Evolutionary conservation across 257 asterid species (phyloP).

Genomic region (Parsonsia alboflavescens): DNA sequence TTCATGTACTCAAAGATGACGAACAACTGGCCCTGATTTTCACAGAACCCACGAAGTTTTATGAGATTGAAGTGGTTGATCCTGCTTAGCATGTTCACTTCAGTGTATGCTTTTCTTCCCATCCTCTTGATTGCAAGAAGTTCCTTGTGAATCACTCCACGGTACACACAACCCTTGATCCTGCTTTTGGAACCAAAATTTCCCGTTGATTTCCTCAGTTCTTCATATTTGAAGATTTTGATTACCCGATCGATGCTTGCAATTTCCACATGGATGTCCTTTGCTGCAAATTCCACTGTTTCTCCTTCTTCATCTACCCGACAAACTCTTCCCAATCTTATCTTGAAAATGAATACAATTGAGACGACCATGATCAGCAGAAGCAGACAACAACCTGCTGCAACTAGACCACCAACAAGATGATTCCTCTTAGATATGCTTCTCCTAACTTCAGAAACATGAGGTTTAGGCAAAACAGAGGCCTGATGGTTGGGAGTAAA

Average conservation of each 20-base stretch:
- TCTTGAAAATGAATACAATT: neutral
- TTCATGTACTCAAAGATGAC: conserved; percentile 53
- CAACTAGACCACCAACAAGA: conserved; percentile 10
- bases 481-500: neutral
- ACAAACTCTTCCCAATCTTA: neutral
- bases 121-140: conserved; percentile 40
- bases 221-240: conserved; percentile 7
- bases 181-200: conserved; percentile 23
- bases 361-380: neutral
- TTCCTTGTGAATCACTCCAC: conserved; percentile 36
- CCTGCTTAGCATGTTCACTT: conserved; percentile 42
- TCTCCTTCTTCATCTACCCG: neutral
- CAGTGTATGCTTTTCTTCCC: conserved; percentile 21
- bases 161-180: conserved; percentile 36
- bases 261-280: conserved; percentile 13
- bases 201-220: conserved; percentile 10
- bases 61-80: conserved; percentile 58
- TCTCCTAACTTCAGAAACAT: neutral
- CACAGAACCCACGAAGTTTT: conserved; percentile 47
- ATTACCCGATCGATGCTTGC: conserved; percentile 10
- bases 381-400: conserved; percentile 7
- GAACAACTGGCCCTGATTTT: conserved; percentile 33
- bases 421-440: neutral
- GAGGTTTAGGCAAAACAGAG: neutral
- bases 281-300: neutral